Evolutionary conservation across 202 grass and related monocot species (phyloP).

Genomic region (Panicum virgatum): DNA sequence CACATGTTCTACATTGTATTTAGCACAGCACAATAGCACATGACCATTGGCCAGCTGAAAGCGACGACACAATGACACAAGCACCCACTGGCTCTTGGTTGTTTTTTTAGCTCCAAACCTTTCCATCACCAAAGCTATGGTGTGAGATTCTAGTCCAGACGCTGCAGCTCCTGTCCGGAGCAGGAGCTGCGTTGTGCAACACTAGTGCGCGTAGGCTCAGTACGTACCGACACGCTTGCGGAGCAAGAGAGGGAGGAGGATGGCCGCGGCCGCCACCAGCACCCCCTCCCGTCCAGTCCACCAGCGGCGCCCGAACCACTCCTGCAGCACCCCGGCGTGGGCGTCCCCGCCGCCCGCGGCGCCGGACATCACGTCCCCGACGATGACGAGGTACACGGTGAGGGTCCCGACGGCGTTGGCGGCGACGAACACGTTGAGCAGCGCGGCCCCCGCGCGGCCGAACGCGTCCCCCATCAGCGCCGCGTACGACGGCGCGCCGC

Average conservation of each 20-base stretch:
- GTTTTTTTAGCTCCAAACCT: neutral
- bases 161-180: neutral
- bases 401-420: conserved; percentile 58
- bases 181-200: neutral
- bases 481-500: conserved; percentile 27
- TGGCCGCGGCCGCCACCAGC: conserved; percentile 44
- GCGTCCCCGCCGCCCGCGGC: conserved; percentile 41
- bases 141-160: neutral
- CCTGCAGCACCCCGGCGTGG: conserved; percentile 55
- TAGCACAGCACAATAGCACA: neutral
- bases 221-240: conserved; percentile 67
- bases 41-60: neutral
- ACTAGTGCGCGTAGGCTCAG: neutral
- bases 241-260: conserved; percentile 68
- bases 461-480: conserved; percentile 57
- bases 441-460: conserved; percentile 42
- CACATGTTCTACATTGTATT: neutral
- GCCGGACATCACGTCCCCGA: conserved; percentile 77
- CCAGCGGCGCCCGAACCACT: conserved; percentile 78
- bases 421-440: conserved; percentile 45
- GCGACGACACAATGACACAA: neutral
- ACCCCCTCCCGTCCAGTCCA: conserved; percentile 69
- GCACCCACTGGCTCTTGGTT: neutral
- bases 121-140: neutral
- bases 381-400: conserved; percentile 73